A percentile compares a stretch with the other conserved stretches of the same genome.
These are phyloP conservation scores for Lichtheimia ramosa DNA, from an alignment of 371 early-diverging fungal genomes.

Conservation along the genomic window DNA sequence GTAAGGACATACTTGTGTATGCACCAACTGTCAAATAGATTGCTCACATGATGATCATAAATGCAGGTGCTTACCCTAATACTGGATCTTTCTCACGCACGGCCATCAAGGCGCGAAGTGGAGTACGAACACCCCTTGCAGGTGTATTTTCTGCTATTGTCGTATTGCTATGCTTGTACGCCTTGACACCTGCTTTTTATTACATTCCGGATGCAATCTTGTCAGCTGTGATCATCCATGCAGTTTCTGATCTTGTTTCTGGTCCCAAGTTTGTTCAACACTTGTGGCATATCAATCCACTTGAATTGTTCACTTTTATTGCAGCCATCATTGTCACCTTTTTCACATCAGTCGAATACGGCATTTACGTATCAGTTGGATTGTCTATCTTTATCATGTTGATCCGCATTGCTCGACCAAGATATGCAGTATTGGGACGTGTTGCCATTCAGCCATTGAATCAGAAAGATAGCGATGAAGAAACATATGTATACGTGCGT, in stretches of 20 bases:
- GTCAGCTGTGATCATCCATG: conserved; percentile 78
- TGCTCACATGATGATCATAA: too few species aligned
- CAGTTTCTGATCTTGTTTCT: conserved; percentile 61
- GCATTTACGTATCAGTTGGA: conserved; percentile 67
- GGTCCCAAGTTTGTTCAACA: conserved; percentile 34
- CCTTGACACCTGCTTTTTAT: conserved; percentile 80
- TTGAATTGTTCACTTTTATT: conserved; percentile 49
- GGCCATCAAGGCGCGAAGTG: conserved; percentile 77
- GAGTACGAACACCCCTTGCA: conserved; percentile 83
- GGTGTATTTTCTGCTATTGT: conserved; percentile 74
- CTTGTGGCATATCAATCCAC: conserved; percentile 42
- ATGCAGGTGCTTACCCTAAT: conserved; percentile 34
- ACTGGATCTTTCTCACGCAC: conserved; percentile 50
- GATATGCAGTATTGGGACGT: conserved; percentile 41
- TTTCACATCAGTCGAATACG: conserved; percentile 65
- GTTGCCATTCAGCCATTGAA: conserved; percentile 22
- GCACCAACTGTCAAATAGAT: neutral
- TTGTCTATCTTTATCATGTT: conserved; percentile 66
- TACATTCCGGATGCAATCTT: conserved; percentile 82
- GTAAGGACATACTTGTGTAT: conserved; percentile 22
- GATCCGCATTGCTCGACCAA: conserved; percentile 71
- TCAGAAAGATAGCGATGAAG: conserved; percentile 2
- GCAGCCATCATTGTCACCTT: conserved; percentile 62
- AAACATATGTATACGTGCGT: conserved; percentile 42
- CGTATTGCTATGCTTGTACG: conserved; percentile 78